Evolutionary conservation across 306 rosid species (phyloP).

Genomic region (Acacia melanoxylon): DNA sequence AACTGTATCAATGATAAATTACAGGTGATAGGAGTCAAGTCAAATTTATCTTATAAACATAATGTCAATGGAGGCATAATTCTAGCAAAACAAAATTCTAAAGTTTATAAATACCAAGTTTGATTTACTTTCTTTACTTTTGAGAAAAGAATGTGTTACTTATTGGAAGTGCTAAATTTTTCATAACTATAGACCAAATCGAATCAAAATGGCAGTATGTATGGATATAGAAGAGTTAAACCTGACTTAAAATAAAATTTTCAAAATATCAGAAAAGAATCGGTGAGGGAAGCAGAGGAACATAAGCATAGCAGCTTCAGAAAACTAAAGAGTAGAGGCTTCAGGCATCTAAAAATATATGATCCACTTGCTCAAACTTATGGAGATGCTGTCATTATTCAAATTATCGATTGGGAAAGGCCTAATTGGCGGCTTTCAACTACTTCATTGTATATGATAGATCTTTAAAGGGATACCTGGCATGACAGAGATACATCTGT

Average conservation of each 20-base stretch:
- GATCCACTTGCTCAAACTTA: neutral
- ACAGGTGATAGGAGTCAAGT: neutral
- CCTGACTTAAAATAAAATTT: neutral
- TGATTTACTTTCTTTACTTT: neutral
- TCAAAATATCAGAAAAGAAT: neutral
- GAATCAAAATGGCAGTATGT: neutral
- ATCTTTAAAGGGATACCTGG: conserved; percentile 9
- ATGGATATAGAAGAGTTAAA: neutral
- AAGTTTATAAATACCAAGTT: neutral
- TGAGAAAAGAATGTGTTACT: neutral
- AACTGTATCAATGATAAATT: conserved; percentile 8
- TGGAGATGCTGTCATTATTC: conserved; percentile 2
- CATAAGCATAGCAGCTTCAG: neutral
- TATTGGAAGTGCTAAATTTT: neutral
- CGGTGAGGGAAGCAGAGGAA: neutral
- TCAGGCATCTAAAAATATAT: neutral
- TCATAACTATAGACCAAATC: neutral
- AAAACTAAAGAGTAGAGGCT: conserved; percentile 14
- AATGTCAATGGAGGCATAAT: neutral
- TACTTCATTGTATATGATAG: neutral
- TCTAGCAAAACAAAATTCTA: neutral
- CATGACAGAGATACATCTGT: conserved; percentile 1
- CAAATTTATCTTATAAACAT: conserved; percentile 9
- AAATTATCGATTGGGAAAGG: neutral
- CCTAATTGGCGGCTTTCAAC: neutral